Base-by-base conservation (phyloP, 495 filamentous ascomycete genomes). In the Pseudoneurospora amorphoporcata region DNA sequence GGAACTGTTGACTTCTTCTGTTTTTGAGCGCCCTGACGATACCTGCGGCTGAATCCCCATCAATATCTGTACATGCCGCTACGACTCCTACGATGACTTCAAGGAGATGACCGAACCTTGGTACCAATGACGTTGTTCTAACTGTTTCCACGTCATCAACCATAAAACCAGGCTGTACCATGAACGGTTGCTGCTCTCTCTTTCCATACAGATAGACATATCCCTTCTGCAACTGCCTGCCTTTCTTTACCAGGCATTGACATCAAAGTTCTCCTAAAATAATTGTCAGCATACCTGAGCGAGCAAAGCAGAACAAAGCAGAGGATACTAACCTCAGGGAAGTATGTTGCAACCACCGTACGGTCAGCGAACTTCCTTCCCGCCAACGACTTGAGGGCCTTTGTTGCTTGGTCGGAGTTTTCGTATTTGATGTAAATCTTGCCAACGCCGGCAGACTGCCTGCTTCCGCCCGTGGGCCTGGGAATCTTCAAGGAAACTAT, bases 381-480 rank as follows among this genome's bases (percentile, higher is more conserved):
- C 12, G 96, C 96, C 72, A 99, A 86, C 47, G 93, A 90, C 75
- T 90, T 88, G 68, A 98, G 85, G 12, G 95, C 95, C 76, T 90
- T 92, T 69, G 90, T 89, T n/a, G 96, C 92, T 2, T 89, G 88
- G 72, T 94, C 92, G 8, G 88, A 83, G 3, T 84, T 88, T 68
- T 95, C 94, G 77, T 91, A 99, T 82, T 97, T 98, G 85, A 99
- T 88, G 78, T 88, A 99, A 74, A 99, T 98, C 87, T 98, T 98
- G 77, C 95, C 95, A 12, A 97, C 93, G n/a, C 95, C 95, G 38
- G 92, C 87, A 5, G 91, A 90, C 77, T 92, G 91, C 77, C 91
- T 86, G 76, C 91, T 93, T 53, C 91, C 92, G 75, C 92, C 91
- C 45, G 86, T 88, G 17, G 96, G 95, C 73, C 95, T 87, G 3